These are phyloP conservation scores for Chaetomium fimeti DNA, from an alignment of 495 filamentous ascomycete genomes.

Conservation along the genomic window DNA sequence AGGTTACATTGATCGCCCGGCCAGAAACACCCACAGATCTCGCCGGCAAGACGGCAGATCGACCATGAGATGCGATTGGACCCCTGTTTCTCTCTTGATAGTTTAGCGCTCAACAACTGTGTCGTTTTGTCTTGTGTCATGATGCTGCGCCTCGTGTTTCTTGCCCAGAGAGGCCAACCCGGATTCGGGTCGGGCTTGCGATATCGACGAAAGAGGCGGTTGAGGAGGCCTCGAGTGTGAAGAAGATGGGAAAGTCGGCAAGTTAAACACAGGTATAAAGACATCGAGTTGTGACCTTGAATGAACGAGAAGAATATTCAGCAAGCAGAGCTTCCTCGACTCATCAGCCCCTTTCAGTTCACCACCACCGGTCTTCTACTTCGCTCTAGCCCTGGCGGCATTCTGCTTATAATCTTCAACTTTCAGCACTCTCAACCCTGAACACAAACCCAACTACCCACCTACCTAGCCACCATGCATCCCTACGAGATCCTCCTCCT, in stretches of 20 bases:
- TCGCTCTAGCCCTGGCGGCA: conserved; percentile 15
- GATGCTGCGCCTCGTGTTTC: conserved; percentile 17
- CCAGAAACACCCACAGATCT: conserved; percentile 9
- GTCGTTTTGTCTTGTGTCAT: conserved; percentile 12
- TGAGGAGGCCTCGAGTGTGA: background rate
- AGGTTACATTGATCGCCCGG: conserved; percentile 9
- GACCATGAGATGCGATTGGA: conserved; percentile 9
- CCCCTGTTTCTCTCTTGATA: conserved; percentile 8
- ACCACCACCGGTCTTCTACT: background rate
- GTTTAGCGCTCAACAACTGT: conserved; percentile 4
- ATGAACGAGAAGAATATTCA: background rate
- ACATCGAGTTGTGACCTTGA: background rate
- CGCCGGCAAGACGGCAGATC: background rate
- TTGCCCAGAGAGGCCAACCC: background rate
- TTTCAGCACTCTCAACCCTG: background rate
- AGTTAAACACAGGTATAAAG: background rate
- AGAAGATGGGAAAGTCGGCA: background rate
- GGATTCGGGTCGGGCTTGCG: conserved; percentile 10
- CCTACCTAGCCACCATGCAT: conserved; percentile 32
- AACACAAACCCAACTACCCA: background rate
- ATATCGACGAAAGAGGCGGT: background rate
- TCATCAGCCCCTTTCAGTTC: background rate
- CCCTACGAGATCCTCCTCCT: conserved; percentile 31
- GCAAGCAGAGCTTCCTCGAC: conserved; percentile 8
- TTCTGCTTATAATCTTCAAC: background rate